Percentiles rank a stretch among this genome's conserved stretches.
These are phyloP conservation scores for Cymbidium sinense DNA, from an alignment of 106 monocot species.

Conservation along the genomic window DNA sequence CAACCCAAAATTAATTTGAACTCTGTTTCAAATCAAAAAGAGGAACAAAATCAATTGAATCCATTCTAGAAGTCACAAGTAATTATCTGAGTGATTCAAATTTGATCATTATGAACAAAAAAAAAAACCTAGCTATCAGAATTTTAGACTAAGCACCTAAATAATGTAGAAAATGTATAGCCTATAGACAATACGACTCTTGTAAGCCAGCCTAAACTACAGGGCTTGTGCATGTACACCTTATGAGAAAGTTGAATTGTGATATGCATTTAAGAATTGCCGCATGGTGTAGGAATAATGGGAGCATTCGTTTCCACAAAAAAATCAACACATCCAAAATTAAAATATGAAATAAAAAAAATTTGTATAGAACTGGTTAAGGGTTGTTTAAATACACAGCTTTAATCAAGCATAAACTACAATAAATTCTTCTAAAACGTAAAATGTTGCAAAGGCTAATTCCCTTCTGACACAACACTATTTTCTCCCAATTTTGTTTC, in stretches of 20 bases:
- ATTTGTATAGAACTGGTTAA: not conserved
- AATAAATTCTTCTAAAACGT: not conserved
- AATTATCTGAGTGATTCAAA: too few species aligned
- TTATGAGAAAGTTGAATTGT: too few species aligned
- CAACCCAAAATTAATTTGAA: too few species aligned
- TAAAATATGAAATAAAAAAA: not conserved
- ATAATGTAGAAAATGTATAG: not conserved
- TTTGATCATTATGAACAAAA: too few species aligned
- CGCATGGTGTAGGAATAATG: not conserved
- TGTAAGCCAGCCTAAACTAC: not conserved
- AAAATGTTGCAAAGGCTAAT: not conserved
- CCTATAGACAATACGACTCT: not conserved
- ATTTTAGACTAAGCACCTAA: not conserved
- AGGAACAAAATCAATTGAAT: too few species aligned
- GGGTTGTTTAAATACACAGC: not conserved
- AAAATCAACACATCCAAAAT: not conserved
- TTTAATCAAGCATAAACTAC: not conserved
- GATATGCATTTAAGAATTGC: too few species aligned
- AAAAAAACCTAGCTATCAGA: not conserved
- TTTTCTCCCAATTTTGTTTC: not conserved
- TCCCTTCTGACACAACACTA: not conserved
- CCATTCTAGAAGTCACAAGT: too few species aligned
- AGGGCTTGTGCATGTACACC: not conserved
- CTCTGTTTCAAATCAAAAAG: too few species aligned
- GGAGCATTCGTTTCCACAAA: not conserved